A percentile compares a stretch with the other conserved stretches of the same genome.
Evolutionary conservation across 2,329 filamentous ascomycete species (phyloP).

Genomic region (Aspergillus clavatus): DNA sequence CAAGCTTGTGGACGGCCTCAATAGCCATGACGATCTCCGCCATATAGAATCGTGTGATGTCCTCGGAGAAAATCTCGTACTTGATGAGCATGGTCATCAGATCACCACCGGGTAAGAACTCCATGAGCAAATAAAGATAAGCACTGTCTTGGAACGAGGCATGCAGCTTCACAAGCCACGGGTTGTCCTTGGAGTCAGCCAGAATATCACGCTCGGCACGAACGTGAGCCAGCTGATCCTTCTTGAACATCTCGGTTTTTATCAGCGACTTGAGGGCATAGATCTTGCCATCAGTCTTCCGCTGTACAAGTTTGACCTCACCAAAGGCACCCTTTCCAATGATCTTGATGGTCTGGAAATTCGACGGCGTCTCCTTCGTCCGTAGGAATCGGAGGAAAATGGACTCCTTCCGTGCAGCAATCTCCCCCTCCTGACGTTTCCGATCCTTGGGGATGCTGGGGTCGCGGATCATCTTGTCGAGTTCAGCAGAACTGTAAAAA

Average conservation of each 20-base stretch:
- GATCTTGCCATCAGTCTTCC: slow-evolving; percentile 92
- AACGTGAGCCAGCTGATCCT: slow-evolving; percentile 95
- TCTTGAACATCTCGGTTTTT: slow-evolving; percentile 99
- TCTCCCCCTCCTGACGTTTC: slow-evolving; percentile 80
- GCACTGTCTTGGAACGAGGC: slow-evolving; percentile 96
- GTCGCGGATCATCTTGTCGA: slow-evolving; percentile 80
- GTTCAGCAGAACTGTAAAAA: slow-evolving; percentile 70
- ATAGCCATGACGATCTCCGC: slow-evolving; percentile 97
- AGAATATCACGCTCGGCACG: slow-evolving; percentile 96
- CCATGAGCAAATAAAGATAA: slow-evolving; percentile 99
- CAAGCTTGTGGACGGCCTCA: slow-evolving; percentile 94
- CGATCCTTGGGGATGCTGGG: slow-evolving; percentile 67
- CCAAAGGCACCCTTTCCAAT: slow-evolving; percentile 99
- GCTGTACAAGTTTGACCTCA: slow-evolving; percentile 95
- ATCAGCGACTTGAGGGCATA: slow-evolving; percentile 98
- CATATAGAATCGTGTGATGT: slow-evolving; percentile 99
- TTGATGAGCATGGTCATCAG: slow-evolving; percentile 99
- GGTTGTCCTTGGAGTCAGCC: slow-evolving; percentile 91
- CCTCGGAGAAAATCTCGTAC: slow-evolving; percentile 98
- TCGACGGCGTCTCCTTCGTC: slow-evolving; percentile 87
- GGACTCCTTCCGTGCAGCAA: slow-evolving; percentile 80
- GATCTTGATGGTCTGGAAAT: slow-evolving; percentile 95
- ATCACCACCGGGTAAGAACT: slow-evolving; percentile 96
- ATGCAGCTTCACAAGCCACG: slow-evolving; percentile 97
- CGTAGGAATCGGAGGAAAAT: slow-evolving; percentile 91